These are phyloP conservation scores for Protomyces lactucae-debilis DNA, from an alignment of 1,139 yeast species.

Conservation along the genomic window DNA sequence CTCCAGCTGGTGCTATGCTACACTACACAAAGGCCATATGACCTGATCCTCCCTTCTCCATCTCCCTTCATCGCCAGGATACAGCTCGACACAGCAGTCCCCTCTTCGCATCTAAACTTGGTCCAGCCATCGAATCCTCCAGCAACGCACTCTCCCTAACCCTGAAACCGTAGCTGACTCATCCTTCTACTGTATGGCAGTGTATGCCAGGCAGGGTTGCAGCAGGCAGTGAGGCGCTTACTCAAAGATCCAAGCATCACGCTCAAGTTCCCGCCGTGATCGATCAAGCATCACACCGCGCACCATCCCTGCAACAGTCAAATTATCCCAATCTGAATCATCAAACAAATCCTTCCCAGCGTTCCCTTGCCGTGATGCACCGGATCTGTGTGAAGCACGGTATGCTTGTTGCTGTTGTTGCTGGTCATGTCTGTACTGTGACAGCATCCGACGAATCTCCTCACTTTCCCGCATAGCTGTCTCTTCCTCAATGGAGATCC, in stretches of 20 bases:
- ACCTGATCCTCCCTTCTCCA: too few species aligned
- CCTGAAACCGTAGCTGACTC: too few species aligned
- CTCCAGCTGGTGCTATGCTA: too few species aligned
- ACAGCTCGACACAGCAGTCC: too few species aligned
- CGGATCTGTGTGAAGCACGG: background rate
- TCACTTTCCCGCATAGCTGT: background rate
- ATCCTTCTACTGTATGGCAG: too few species aligned
- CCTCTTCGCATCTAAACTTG: too few species aligned
- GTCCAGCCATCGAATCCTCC: too few species aligned
- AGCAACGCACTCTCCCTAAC: too few species aligned
- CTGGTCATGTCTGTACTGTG: background rate
- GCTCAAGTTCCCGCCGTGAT: background rate
- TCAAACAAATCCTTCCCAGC: background rate
- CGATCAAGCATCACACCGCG: background rate
- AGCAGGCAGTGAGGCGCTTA: too few species aligned
- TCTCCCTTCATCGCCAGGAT: too few species aligned
- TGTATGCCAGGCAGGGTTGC: too few species aligned
- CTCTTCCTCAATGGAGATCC: background rate
- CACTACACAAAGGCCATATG: too few species aligned
- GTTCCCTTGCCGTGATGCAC: background rate
- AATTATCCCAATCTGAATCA: background rate
- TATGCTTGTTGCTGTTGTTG: background rate
- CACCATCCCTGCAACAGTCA: background rate
- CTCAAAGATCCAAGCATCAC: background rate
- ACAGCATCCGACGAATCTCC: background rate